These are phyloP conservation scores for Clathrus columnatus DNA, from an alignment of 768 basidiomycete species.

Conservation along the genomic window DNA sequence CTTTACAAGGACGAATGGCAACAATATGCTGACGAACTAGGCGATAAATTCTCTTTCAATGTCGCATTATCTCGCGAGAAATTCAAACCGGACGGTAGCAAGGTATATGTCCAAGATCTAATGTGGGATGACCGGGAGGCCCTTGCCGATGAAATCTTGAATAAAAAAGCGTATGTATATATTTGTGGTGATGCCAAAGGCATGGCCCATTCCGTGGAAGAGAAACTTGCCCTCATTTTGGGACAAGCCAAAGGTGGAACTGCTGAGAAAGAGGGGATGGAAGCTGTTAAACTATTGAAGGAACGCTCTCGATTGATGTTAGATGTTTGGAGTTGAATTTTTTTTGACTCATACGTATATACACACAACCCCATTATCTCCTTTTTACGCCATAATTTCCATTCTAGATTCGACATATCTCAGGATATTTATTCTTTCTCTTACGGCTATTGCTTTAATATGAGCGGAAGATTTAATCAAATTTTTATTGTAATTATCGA, in stretches of 20 bases:
- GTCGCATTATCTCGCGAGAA: conserved; percentile 84
- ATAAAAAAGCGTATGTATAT: conserved; percentile 95
- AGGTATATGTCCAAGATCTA: conserved; percentile 98
- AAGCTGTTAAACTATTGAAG: conserved; percentile 92
- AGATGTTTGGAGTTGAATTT: conserved; percentile 83
- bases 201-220: conserved; percentile 96
- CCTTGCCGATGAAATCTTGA: conserved; percentile 81
- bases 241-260: conserved; percentile 92
- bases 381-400: too few relatives aligned
- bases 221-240: conserved; percentile 71
- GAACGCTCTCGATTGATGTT: conserved; percentile 81
- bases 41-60: conserved; percentile 86
- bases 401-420: too few relatives aligned
- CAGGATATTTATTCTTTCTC: too few relatives aligned
- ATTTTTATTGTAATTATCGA: too few relatives aligned
- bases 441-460: too few relatives aligned
- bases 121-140: conserved; percentile 80
- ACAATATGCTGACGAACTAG: conserved; percentile 72
- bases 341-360: too few relatives aligned
- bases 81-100: conserved; percentile 82
- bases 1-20: conserved; percentile 96
- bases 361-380: too few relatives aligned
- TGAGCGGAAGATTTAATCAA: too few relatives aligned
- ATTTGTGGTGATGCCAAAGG: conserved; percentile 95
- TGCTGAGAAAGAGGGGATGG: conserved; percentile 77